phyloP scores from a whole-genome alignment of 2,329 filamentous ascomycete genomes.

The Verruconis gallopava region DNA sequence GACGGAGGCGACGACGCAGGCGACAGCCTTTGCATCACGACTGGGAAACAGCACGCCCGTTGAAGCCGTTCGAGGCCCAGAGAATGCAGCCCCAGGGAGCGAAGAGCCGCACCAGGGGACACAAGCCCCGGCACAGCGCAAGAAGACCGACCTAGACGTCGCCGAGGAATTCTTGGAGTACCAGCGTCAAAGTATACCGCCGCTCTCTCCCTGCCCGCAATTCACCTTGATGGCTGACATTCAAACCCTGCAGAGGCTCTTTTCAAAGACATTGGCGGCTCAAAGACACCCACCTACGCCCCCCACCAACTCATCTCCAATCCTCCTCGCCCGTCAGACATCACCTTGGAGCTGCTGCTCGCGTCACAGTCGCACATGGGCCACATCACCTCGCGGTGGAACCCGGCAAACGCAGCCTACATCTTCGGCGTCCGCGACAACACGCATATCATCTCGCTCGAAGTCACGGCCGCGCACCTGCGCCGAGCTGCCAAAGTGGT shows the following conservation, averaged over 20 bases:
- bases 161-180: slow-evolving; percentile 30
- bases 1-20: background rate
- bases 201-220: too few relatives aligned
- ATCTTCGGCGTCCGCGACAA: slow-evolving; percentile 83
- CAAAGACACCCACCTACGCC: slow-evolving; percentile 42
- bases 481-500: slow-evolving; percentile 90
- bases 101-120: too few relatives aligned
- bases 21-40: background rate
- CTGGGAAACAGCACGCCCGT: background rate
- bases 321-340: slow-evolving; percentile 64
- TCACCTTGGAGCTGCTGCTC: slow-evolving; percentile 83
- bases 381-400: slow-evolving; percentile 84
- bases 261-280: slow-evolving; percentile 22
- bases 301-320: slow-evolving; percentile 54
- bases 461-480: slow-evolving; percentile 76
- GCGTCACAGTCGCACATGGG: slow-evolving; percentile 81
- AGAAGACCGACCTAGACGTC: slow-evolving; percentile 10
- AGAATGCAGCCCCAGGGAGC: too few relatives aligned
- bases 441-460: slow-evolving; percentile 86
- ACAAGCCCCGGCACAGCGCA: background rate
- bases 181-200: slow-evolving; percentile 26
- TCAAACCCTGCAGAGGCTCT: too few relatives aligned
- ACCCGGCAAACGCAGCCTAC: slow-evolving; percentile 84
- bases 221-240: too few relatives aligned
- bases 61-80: too few relatives aligned